Conservation (phyloP, 2,329 filamentous ascomycete species). For the Sphaerulina vaccinii region DNA sequence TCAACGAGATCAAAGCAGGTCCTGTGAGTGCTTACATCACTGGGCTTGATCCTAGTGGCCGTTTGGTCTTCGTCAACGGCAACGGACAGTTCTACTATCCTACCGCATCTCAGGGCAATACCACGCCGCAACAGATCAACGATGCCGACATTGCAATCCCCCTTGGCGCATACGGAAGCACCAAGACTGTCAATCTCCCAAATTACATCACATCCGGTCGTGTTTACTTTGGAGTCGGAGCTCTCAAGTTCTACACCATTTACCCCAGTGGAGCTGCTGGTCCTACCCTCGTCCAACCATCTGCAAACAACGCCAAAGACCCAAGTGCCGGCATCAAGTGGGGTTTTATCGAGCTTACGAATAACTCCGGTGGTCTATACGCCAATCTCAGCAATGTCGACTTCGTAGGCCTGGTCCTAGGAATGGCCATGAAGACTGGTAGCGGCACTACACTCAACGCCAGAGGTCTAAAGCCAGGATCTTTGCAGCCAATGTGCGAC, state of each 20-base stretch:
- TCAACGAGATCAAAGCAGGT: conserved; percentile 44
- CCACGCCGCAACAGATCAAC: conserved; percentile 37
- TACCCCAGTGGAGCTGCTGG: conserved; percentile 31
- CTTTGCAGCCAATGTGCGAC: not conserved
- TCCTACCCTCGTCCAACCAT: conserved; percentile 50
- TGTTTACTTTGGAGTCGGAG: conserved; percentile 47
- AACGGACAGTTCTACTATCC: conserved; percentile 47
- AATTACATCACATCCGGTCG: conserved; percentile 43
- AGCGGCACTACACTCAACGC: not conserved
- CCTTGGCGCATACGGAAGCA: conserved; percentile 40
- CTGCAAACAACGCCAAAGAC: conserved; percentile 42
- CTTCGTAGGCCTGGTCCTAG: conserved; percentile 43
- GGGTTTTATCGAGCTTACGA: conserved; percentile 47
- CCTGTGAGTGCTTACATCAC: conserved; percentile 47
- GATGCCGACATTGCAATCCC: conserved; percentile 42
- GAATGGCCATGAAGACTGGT: conserved; percentile 19
- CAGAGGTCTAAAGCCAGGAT: not conserved
- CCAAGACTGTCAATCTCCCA: conserved; percentile 42
- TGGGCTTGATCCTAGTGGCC: conserved; percentile 42
- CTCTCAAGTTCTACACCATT: conserved; percentile 46
- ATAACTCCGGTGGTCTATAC: conserved; percentile 24
- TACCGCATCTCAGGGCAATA: conserved; percentile 32
- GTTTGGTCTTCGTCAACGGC: conserved; percentile 44
- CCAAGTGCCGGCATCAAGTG: conserved; percentile 44
- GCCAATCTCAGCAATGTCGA: conserved; percentile 21